Evolutionary conservation across 2,329 filamentous ascomycete genomes (phyloP).

Genomic region (Ascochyta viciae-villosae): DNA sequence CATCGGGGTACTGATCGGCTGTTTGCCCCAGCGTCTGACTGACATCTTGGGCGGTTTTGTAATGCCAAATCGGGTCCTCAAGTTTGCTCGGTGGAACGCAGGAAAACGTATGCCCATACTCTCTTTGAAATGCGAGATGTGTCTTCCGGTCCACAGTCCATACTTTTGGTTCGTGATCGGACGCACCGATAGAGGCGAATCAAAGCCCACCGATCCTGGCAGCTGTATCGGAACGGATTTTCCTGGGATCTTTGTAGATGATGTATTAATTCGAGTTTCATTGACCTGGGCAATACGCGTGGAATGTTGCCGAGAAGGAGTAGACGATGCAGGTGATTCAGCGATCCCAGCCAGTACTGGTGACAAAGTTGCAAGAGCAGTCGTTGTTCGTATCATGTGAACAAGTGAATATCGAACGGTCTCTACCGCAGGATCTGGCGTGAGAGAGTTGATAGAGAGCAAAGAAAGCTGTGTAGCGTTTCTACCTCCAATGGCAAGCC

Average conservation of each 20-base stretch:
- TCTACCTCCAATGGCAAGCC: background rate
- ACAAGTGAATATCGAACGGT: background rate
- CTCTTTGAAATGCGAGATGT: background rate
- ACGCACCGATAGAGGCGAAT: background rate
- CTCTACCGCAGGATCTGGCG: background rate
- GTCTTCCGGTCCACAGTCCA: background rate
- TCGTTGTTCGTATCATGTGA: background rate
- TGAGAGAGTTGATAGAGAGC: background rate
- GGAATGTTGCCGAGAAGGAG: background rate
- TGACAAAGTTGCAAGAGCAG: background rate
- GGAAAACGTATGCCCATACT: background rate
- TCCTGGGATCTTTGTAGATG: background rate
- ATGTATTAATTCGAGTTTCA: background rate
- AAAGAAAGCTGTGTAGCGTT: background rate
- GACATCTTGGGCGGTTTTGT: background rate
- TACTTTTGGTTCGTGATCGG: background rate
- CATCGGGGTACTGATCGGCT: background rate
- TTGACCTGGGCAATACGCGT: background rate
- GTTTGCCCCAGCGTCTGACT: background rate
- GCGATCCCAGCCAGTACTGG: background rate
- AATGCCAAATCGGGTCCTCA: background rate
- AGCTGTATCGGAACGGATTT: background rate
- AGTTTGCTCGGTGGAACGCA: background rate
- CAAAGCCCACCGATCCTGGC: background rate
- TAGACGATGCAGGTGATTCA: background rate